Conservation (phyloP, 2,329 filamentous ascomycete genomes). For the Trichophyton benhamiae region DNA sequence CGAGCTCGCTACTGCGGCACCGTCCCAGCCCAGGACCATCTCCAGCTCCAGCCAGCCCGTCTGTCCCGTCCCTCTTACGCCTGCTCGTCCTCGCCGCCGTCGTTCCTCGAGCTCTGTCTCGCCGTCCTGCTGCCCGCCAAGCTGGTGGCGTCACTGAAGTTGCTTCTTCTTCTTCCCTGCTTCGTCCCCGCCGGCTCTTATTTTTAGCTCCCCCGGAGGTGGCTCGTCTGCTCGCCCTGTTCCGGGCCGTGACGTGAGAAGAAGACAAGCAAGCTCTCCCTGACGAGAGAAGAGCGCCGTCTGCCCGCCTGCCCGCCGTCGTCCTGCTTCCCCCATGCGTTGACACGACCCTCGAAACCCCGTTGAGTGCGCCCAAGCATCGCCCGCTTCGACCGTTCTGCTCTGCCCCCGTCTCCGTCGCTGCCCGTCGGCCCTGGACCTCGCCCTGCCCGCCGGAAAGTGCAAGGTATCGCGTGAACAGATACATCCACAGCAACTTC, state of each 20-base stretch:
- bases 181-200: constrained; percentile 2
- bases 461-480: constrained; percentile 1
- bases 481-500: neutral
- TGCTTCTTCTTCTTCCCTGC: neutral
- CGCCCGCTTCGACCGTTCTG: neutral
- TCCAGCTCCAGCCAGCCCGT: neutral
- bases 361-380: neutral
- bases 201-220: neutral
- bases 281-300: neutral
- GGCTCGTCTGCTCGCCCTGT: neutral
- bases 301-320: neutral
- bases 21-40: neutral
- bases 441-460: neutral
- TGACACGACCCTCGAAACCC: neutral
- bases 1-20: neutral
- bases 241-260: neutral
- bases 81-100: neutral
- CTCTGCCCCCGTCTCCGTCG: neutral
- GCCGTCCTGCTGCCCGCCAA: neutral
- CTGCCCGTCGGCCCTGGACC: neutral
- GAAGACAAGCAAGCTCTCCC: neutral
- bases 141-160: neutral
- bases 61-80: neutral
- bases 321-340: neutral
- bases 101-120: neutral